These are phyloP conservation scores for Trichoderma gracile DNA, from an alignment of 2,329 filamentous ascomycete genomes.

Conservation along the genomic window DNA sequence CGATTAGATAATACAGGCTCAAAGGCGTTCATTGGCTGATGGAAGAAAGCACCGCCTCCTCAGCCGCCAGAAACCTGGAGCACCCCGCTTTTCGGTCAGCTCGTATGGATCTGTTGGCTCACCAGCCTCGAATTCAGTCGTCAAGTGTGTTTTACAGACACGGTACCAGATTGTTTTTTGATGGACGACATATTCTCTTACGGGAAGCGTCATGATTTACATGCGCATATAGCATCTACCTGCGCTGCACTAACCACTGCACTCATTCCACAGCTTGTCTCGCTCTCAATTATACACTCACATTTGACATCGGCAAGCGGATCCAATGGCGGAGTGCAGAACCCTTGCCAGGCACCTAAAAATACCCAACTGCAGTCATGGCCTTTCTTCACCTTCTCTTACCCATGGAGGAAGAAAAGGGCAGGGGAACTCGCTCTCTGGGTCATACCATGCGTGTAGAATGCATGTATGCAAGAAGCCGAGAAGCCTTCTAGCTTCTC, in stretches of 20 bases:
- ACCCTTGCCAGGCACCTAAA: neutral
- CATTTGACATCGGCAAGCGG: neutral
- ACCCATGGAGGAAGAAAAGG: too few species aligned
- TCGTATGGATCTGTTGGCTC: constrained; percentile 13
- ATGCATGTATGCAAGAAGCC: too few species aligned
- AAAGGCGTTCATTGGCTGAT: neutral
- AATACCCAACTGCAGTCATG: neutral
- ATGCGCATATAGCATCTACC: too few species aligned
- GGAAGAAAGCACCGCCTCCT: constrained; percentile 25
- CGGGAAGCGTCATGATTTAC: too few species aligned
- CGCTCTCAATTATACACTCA: neutral
- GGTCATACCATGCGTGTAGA: too few species aligned
- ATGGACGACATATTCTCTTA: too few species aligned
- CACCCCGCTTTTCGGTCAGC: constrained; percentile 21
- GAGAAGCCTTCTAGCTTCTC: too few species aligned
- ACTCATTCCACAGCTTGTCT: neutral
- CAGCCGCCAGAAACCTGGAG: constrained; percentile 4
- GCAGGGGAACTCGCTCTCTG: too few species aligned
- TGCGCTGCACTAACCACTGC: neutral
- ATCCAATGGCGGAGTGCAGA: constrained; percentile 18
- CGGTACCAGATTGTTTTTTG: too few species aligned
- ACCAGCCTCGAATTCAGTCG: neutral
- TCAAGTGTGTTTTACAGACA: neutral
- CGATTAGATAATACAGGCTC: constrained; percentile 1
- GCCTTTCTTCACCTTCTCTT: neutral